Evolutionary conservation across 495 filamentous ascomycete genomes (phyloP).

Genomic region (Massariosphaeria phaeospora): DNA sequence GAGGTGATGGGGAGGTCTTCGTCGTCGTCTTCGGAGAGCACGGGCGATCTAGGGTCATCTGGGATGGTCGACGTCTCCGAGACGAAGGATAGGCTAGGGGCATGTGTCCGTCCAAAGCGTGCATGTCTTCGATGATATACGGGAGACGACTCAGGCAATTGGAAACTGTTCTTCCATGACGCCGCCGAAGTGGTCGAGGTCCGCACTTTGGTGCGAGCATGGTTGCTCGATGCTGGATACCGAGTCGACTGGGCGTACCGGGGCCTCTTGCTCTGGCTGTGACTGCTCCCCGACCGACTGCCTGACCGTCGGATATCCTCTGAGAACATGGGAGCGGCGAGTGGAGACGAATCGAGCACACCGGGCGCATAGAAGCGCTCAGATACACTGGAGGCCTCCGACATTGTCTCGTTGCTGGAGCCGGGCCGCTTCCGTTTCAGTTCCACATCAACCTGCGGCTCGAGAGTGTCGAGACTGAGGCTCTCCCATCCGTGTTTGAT

Average conservation of each 20-base stretch:
- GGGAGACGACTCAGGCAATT: conserved; percentile 78
- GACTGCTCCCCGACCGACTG: conserved; percentile 52
- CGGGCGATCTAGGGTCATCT: conserved; percentile 53
- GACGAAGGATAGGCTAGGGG: conserved; percentile 66
- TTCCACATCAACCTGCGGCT: conserved; percentile 67
- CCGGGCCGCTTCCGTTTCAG: conserved; percentile 58
- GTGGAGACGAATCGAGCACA: conserved; percentile 58
- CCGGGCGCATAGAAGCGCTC: conserved; percentile 51
- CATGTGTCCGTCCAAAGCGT: conserved; percentile 55
- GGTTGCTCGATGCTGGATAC: conserved; percentile 44
- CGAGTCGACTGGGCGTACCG: conserved; percentile 42
- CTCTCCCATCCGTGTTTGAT: conserved; percentile 85
- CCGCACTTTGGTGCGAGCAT: conserved; percentile 61
- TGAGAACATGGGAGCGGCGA: conserved; percentile 64
- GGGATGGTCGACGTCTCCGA: conserved; percentile 64
- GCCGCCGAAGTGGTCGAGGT: conserved; percentile 59
- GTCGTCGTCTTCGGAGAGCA: conserved; percentile 77
- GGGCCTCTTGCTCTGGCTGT: conserved; percentile 48
- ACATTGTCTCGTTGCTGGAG: conserved; percentile 60
- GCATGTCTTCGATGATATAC: conserved; percentile 59
- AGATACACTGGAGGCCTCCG: conserved; percentile 71
- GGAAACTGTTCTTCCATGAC: conserved; percentile 69
- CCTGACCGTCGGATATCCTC: conserved; percentile 57
- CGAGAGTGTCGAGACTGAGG: conserved; percentile 68
- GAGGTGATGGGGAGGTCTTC: conserved; percentile 71